These are phyloP conservation scores for Olyra latifolia DNA, from an alignment of 176 grass and related monocot genomes.

Conservation along the genomic window DNA sequence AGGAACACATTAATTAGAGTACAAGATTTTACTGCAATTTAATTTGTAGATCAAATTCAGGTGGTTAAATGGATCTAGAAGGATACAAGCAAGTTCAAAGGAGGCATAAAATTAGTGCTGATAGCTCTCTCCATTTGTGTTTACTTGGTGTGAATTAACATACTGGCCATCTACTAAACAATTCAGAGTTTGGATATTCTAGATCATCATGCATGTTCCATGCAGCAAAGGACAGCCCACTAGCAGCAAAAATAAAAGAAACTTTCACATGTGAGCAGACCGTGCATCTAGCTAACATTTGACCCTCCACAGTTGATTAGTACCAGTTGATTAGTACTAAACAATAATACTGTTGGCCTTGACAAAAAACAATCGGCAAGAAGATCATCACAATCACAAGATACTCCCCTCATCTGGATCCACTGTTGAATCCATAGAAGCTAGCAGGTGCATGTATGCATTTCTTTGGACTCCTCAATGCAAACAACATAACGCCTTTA, in stretches of 20 bases:
- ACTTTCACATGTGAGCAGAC: conserved; percentile 41
- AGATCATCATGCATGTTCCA: conserved; percentile 28
- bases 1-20: background rate
- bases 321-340: conserved; percentile 35
- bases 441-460: conserved; percentile 25
- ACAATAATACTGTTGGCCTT: conserved; percentile 10
- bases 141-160: background rate
- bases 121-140: background rate
- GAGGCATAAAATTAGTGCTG: background rate
- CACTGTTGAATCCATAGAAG: conserved; percentile 43
- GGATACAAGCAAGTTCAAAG: background rate
- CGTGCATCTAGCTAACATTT: conserved; percentile 32
- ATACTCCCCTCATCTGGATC: conserved; percentile 45
- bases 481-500: conserved; percentile 38
- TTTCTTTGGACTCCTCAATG: conserved; percentile 50
- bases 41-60: background rate
- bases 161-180: conserved; percentile 4
- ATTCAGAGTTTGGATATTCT: background rate
- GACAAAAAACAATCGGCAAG: conserved; percentile 17
- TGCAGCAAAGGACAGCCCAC: conserved; percentile 43
- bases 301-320: conserved; percentile 34
- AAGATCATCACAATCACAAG: conserved; percentile 34
- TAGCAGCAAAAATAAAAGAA: conserved; percentile 38
- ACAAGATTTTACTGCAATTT: background rate
- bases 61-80: background rate